Evolutionary conservation across 2,329 filamentous ascomycete genomes (phyloP), one percentile per base, ranked within the genome.

Genomic region (Penicillium brevicompactum): DNA sequence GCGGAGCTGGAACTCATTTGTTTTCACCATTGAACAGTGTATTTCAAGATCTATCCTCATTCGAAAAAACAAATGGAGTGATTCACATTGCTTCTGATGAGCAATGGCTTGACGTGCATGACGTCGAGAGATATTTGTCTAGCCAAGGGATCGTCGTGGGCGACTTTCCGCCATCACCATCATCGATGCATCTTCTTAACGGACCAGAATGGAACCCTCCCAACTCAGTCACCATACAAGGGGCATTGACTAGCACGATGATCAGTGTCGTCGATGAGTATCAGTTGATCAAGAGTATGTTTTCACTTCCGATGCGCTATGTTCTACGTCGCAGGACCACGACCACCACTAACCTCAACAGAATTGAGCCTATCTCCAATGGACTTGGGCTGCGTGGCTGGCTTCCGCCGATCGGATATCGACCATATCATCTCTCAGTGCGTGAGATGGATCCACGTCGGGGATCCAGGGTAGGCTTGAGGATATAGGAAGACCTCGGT

Each of bases 101-200:
- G 31, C 54, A 64, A 21, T 65, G 63, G 63, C 64, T 62, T 32
- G 63, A 65, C 46, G 49, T 55, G 10, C 52, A 58, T 42, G 63
- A 65, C 47, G 44, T 65, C 2, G 61, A 65, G 31, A 56, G 58
- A 8, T 64, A 57, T 44, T 30, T 64, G 32, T 32, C 49, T 11
- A 50, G 49, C 9, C 53, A 52, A 44, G 55, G 55, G 2, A 50
- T 53, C n/a, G 5, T 5, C 13, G n/a, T 43, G 24, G 45, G 51
- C 14, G 40, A 49, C 1, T 53, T 44, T n/a, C 32, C 51, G 9
- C 22, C 46, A 1, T 16, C 40, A 10, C 1, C 11, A 4, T 34
- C 32, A 11, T 11, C 22, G 14, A 31, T 43, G 24, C 16, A n/a
- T 16, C 37, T 16, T 48, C 9, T 30, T 1, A 9, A n/a, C 21